phyloP scores from a whole-genome alignment of 805 yeast species.

The Yamadazyma endophytica region DNA sequence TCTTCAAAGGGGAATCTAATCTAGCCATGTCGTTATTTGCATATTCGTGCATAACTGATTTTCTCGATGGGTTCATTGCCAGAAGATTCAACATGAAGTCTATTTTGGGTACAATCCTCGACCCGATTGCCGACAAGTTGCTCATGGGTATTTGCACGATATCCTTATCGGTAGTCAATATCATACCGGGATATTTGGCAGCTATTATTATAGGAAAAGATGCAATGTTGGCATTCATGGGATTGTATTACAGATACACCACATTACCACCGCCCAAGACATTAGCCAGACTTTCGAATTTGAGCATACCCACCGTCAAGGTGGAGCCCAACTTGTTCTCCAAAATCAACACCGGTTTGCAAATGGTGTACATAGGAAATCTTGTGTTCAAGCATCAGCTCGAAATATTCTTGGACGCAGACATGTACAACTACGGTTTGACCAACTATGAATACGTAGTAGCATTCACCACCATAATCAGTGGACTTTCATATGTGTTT shows the following conservation, averaged over 20 bases:
- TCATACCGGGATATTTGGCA: constrained; percentile 67
- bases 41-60: constrained; percentile 88
- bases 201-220: constrained; percentile 81
- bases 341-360: constrained; percentile 85
- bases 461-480: constrained; percentile 61
- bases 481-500: constrained; percentile 76
- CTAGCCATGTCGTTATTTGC: constrained; percentile 71
- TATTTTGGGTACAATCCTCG: constrained; percentile 84
- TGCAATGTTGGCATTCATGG: constrained; percentile 63
- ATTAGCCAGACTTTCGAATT: constrained; percentile 67
- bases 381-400: constrained; percentile 27
- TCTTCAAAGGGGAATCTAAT: constrained; percentile 57
- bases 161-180: constrained; percentile 62
- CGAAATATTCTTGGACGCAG: constrained; percentile 14
- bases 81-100: constrained; percentile 72
- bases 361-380: constrained; percentile 79
- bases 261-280: constrained; percentile 78
- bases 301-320: constrained; percentile 75
- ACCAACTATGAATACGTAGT: constrained; percentile 16
- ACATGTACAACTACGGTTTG: constrained; percentile 16
- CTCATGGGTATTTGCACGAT: constrained; percentile 84
- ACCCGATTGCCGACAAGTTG: constrained; percentile 92
- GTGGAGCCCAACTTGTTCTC: constrained; percentile 86
- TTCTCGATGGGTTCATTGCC: constrained; percentile 89
- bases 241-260: constrained; percentile 65